Base-by-base conservation (phyloP, 495 filamentous ascomycete species). In the Neohortaea acidophila region DNA sequence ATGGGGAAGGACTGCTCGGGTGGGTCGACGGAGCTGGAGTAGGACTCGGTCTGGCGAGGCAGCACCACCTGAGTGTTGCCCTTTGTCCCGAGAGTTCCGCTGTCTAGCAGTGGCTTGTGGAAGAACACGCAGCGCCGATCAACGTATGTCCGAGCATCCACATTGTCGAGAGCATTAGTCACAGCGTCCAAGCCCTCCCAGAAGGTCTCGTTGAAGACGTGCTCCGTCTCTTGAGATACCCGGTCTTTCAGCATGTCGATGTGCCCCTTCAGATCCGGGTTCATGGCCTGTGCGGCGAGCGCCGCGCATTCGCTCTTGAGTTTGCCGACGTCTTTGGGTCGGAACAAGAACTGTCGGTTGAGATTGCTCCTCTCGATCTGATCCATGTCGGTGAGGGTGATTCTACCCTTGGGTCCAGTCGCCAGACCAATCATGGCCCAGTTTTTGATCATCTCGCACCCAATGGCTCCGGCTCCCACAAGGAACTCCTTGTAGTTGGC, bases 391-490 rank as follows among this genome's bases (percentile, higher is more conserved):
- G 91, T 94, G 18, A 96, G 81, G 17, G 56, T 81, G 53, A 99
- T 86, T 52, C 78, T 78, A 46, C 91, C 91, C 22, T 85, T 71
- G 17, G 80, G 80, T 23, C 91, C 91, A 27, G 81, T 81, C 27
- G 77, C 87, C 34, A 99, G 66, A 43, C 91, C 91, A 51, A 96
- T 91, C 85, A 96, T 87, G 19, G 91, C 89, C 89, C 91, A 99
- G 57, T 94, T 96, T 71, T 99, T 99, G 39, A 99, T 66, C 72
- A 94, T 99, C 55, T 99, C 91, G 54, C 91, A 99, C 22, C 91
- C 91, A 56, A 99, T 99, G 41, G 91, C 91, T 44, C 91, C 91
- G 18, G 91, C 82, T 44, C 91, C 91, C 35, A 99, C 91, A 17
- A 99, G 68, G 67, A 99, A 99, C 51, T 93, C 69, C 33, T 73